Conservation (phyloP, 2,329 filamentous ascomycete genomes). For the Dichotomopilus funicola region DNA sequence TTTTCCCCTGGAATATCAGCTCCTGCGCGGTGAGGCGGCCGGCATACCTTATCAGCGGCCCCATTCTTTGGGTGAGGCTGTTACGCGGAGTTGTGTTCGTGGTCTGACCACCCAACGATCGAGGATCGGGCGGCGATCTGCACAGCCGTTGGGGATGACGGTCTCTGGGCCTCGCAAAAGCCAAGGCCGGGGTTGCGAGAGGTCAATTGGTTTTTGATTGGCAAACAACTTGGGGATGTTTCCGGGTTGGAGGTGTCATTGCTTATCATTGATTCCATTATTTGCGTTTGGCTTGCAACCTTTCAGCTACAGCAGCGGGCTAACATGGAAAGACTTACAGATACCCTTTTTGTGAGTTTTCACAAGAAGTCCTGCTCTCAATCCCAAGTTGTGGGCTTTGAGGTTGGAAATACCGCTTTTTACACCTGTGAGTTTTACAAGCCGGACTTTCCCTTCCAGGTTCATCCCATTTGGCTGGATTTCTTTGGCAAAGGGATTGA, state of each 20-base stretch:
- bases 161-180: too few species aligned
- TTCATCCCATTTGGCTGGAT: neutral
- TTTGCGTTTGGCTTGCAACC: neutral
- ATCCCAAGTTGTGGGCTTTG: neutral
- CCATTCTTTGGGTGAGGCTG: neutral
- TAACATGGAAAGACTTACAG: neutral
- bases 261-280: neutral
- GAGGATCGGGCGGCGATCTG: neutral
- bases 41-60: constrained; percentile 8
- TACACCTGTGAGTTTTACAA: neutral
- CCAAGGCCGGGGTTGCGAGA: too few species aligned
- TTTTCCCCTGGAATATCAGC: neutral
- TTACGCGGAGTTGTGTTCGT: too few species aligned
- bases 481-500: constrained; percentile 3
- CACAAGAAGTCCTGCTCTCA: neutral
- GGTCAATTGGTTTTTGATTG: neutral
- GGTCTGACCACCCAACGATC: neutral
- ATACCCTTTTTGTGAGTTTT: neutral
- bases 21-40: neutral
- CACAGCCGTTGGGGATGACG: neutral
- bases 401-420: constrained; percentile 5
- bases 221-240: neutral
- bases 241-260: neutral
- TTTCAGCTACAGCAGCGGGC: neutral
- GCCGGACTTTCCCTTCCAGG: too few species aligned